A percentile compares a stretch with the other conserved stretches of the same genome.
Evolutionary conservation across 169 alveolate species (phyloP).

Genomic region (Theileria orientalis): DNA sequence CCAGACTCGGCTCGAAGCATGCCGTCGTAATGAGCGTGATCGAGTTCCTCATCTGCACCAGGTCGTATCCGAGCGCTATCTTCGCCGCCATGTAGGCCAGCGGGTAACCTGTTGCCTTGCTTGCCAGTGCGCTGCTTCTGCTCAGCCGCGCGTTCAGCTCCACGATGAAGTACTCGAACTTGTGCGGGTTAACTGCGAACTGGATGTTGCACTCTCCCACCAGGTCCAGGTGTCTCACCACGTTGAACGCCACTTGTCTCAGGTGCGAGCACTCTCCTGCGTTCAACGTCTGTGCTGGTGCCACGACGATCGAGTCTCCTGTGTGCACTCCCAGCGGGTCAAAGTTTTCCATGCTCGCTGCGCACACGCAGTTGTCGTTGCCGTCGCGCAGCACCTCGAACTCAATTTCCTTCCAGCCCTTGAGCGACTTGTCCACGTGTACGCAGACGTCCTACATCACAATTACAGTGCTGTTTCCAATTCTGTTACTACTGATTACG

Average conservation of each 20-base stretch:
- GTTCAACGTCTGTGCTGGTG: constrained; percentile 87
- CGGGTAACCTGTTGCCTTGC: constrained; percentile 90
- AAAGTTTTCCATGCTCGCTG: constrained; percentile 88
- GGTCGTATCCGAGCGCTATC: constrained; percentile 82
- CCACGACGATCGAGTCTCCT: constrained; percentile 90
- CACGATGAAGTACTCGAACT: constrained; percentile 81
- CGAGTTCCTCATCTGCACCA: constrained; percentile 74
- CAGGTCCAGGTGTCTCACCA: constrained; percentile 81
- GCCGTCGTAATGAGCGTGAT: constrained; percentile 87
- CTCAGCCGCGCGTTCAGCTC: constrained; percentile 88
- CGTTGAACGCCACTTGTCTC: constrained; percentile 82
- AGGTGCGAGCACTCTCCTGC: constrained; percentile 80
- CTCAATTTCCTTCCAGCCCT: constrained; percentile 89
- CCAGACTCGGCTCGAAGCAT: constrained; percentile 88
- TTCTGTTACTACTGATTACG: neutral
- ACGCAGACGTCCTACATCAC: constrained; percentile 62
- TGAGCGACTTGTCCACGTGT: constrained; percentile 81
- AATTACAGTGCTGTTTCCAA: neutral
- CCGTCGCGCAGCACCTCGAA: constrained; percentile 85
- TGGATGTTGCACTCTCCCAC: constrained; percentile 90
- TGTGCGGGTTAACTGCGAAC: constrained; percentile 84
- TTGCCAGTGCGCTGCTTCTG: constrained; percentile 86
- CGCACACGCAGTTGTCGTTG: constrained; percentile 85
- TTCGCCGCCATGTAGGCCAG: constrained; percentile 89
- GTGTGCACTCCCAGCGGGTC: constrained; percentile 90